A percentile compares a stretch with the other conserved stretches of the same genome.
Evolutionary conservation across 1,139 yeast species (phyloP).

Genomic region (Suhomyces yuchorum): DNA sequence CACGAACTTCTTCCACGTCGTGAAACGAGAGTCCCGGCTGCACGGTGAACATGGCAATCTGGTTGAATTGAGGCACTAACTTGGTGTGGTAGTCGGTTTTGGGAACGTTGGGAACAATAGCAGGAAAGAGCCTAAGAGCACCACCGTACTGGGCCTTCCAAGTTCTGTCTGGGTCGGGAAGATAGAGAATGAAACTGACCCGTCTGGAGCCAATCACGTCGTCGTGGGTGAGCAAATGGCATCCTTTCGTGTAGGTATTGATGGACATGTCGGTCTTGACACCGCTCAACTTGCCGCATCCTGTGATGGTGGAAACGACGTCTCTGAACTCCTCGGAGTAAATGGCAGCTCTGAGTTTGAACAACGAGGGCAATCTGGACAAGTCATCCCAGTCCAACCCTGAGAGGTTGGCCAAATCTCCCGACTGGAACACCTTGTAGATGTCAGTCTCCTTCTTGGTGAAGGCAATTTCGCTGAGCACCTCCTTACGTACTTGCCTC

Average conservation of each 20-base stretch:
- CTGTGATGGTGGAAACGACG: conserved; percentile 77
- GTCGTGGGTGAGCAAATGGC: conserved; percentile 93
- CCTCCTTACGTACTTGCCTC: conserved; percentile 80
- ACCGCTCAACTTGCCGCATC: conserved; percentile 89
- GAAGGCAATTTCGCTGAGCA: conserved; percentile 79
- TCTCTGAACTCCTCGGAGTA: conserved; percentile 86
- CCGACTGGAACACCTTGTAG: conserved; percentile 91
- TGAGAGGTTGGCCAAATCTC: conserved; percentile 90
- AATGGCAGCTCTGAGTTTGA: conserved; percentile 77
- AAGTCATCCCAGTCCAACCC: conserved; percentile 81
- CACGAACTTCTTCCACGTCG: conserved; percentile 96
- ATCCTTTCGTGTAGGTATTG: conserved; percentile 88
- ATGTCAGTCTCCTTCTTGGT: conserved; percentile 96
- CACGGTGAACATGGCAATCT: conserved; percentile 91
- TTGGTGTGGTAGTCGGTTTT: conserved; percentile 69
- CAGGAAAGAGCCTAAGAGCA: conserved; percentile 81
- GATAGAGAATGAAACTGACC: conserved; percentile 85
- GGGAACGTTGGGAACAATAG: conserved; percentile 88
- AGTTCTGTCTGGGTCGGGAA: conserved; percentile 85
- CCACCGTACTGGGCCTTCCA: conserved; percentile 96
- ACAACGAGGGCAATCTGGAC: conserved; percentile 70
- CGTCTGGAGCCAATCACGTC: conserved; percentile 96
- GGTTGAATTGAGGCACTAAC: conserved; percentile 91
- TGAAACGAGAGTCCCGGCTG: conserved; percentile 97
- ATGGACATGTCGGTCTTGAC: conserved; percentile 88